These are phyloP conservation scores for Trypanosoma theileri DNA, from an alignment of 208 protist species.

Conservation along the genomic window DNA sequence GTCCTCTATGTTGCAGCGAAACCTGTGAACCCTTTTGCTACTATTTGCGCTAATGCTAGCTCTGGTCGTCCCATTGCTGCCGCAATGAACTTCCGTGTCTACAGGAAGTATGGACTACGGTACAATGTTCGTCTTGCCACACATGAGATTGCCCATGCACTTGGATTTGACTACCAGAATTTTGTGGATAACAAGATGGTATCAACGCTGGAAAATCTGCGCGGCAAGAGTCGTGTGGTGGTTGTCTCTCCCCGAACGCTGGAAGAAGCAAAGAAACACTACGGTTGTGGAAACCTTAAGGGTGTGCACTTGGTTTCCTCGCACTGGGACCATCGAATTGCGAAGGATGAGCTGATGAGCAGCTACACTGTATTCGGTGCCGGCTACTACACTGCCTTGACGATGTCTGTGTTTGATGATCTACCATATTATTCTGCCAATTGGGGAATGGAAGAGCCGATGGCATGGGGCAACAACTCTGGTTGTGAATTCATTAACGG, in stretches of 20 bases:
- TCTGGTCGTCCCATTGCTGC: constrained; percentile 31
- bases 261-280: constrained; percentile 15
- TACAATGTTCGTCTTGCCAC: constrained; percentile 52
- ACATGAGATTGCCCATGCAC: constrained; percentile 51
- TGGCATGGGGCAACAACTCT: constrained; percentile 25
- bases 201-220: background rate
- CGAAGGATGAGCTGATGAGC: constrained; percentile 32
- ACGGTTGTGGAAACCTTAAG: background rate
- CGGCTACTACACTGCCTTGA: constrained; percentile 25
- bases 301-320: constrained; percentile 27
- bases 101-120: constrained; percentile 12
- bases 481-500: constrained; percentile 24
- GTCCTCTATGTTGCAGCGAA: constrained; percentile 28
- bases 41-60: constrained; percentile 29
- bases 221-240: constrained; percentile 9
- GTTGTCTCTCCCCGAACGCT: constrained; percentile 7
- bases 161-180: constrained; percentile 33
- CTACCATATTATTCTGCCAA: constrained; percentile 27
- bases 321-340: constrained; percentile 32
- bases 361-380: background rate
- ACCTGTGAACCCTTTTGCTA: constrained; percentile 16
- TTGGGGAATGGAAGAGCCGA: constrained; percentile 27
- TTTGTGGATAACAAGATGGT: constrained; percentile 4
- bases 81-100: constrained; percentile 41
- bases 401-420: constrained; percentile 28